Percentiles rank a stretch among this genome's conserved stretches.
These are phyloP conservation scores for Acarospora socialis DNA, from an alignment of 2,329 filamentous ascomycete genomes.

Conservation along the genomic window DNA sequence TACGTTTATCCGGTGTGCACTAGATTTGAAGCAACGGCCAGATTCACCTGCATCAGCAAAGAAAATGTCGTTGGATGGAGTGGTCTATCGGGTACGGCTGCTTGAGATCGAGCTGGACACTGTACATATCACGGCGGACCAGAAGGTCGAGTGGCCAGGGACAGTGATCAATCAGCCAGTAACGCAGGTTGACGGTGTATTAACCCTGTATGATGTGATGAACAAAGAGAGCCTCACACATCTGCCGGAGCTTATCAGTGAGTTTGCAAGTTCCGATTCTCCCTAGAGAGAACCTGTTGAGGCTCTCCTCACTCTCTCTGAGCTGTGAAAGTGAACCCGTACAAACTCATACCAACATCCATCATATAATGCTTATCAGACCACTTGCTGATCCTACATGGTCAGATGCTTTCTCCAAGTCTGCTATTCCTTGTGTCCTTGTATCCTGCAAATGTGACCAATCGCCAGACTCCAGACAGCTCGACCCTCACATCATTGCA, in stretches of 20 bases:
- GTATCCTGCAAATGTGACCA: constrained; percentile 86
- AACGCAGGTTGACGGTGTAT: constrained; percentile 65
- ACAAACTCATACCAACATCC: too few species aligned
- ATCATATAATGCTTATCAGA: constrained; percentile 13
- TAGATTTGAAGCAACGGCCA: constrained; percentile 36
- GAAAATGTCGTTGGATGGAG: constrained; percentile 43
- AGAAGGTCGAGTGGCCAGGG: constrained; percentile 36
- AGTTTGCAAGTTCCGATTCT: constrained; percentile 27
- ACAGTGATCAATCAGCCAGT: constrained; percentile 49
- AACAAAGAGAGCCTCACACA: constrained; percentile 60
- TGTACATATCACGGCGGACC: constrained; percentile 34
- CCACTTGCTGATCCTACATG: constrained; percentile 4
- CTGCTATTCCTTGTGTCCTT: constrained; percentile 60
- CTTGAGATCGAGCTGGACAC: constrained; percentile 41
- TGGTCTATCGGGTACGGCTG: constrained; percentile 41
- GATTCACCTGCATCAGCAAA: constrained; percentile 30
- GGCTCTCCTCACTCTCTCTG: constrained; percentile 9
- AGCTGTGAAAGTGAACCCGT: too few species aligned
- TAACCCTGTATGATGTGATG: constrained; percentile 80
- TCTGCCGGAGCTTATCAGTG: constrained; percentile 65
- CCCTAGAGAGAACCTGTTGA: constrained; percentile 3
- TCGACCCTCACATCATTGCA: constrained; percentile 56
- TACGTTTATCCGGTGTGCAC: constrained; percentile 42
- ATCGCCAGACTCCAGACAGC: constrained; percentile 52
- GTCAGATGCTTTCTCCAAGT: constrained; percentile 58